Percentiles rank a stretch among this genome's conserved stretches.
Conservation (phyloP, 1,284 basidiomycete genomes). For the Ganoderma sinense region DNA sequence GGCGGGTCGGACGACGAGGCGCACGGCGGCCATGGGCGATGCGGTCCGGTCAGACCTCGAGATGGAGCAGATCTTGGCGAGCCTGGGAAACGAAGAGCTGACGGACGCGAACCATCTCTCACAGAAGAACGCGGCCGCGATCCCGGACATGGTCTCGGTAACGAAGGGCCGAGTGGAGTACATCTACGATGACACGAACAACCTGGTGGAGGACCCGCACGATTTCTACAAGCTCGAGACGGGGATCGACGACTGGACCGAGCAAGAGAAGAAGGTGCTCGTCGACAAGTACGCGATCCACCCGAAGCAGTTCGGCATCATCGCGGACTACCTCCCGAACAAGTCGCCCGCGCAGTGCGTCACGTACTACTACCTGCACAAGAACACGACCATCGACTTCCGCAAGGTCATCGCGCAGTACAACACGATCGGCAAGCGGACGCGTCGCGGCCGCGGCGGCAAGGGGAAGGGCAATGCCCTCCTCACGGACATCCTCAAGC, state of each 20-base stretch:
- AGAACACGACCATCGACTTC: slow-evolving; percentile 89
- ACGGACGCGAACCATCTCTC: slow-evolving; percentile 92
- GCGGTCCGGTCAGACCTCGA: slow-evolving; percentile 95
- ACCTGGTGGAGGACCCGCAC: slow-evolving; percentile 79
- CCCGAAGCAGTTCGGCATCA: slow-evolving; percentile 95
- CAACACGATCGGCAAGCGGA: slow-evolving; percentile 66
- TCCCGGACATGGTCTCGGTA: slow-evolving; percentile 92
- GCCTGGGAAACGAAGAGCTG: slow-evolving; percentile 90
- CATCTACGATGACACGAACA: slow-evolving; percentile 87
- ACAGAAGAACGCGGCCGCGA: slow-evolving; percentile 85
- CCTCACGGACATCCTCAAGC: slow-evolving; percentile 78
- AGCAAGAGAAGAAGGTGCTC: slow-evolving; percentile 85
- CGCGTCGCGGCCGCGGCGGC: slow-evolving; percentile 58
- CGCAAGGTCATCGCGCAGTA: slow-evolving; percentile 74
- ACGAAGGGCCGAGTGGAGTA: slow-evolving; percentile 66
- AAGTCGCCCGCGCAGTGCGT: slow-evolving; percentile 93
- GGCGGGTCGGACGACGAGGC: slow-evolving; percentile 75
- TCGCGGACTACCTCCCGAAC: slow-evolving; percentile 83
- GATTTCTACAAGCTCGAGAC: slow-evolving; percentile 81
- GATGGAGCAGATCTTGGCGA: slow-evolving; percentile 96
- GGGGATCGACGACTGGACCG: slow-evolving; percentile 85
- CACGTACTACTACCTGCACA: slow-evolving; percentile 94
- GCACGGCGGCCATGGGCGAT: slow-evolving; percentile 83
- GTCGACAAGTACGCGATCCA: slow-evolving; percentile 83
- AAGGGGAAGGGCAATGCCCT: slow-evolving; percentile 83